A percentile compares a stretch with the other conserved stretches of the same genome.
Evolutionary conservation across 345 rosid species (phyloP).

Genomic region (Moricandia arvensis): DNA sequence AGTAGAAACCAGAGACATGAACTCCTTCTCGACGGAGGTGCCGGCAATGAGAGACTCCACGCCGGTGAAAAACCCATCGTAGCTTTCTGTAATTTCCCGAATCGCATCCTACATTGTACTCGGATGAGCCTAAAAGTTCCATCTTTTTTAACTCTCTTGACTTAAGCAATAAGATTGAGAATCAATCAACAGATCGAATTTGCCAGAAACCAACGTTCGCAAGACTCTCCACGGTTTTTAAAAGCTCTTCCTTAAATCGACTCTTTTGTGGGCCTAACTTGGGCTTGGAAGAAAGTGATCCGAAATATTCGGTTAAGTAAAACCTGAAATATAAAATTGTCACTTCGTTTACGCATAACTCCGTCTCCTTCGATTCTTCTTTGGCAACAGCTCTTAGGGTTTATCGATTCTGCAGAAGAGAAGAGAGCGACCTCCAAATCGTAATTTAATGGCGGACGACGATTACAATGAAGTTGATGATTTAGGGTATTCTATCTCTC

Average conservation of each 20-base stretch:
- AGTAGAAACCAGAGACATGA: slow-evolving; percentile 48
- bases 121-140: slow-evolving; percentile 46
- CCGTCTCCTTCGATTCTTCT: not conserved
- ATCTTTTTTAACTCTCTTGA: too few species aligned
- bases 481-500: slow-evolving; percentile 45
- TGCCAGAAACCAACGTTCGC: slow-evolving; percentile 1
- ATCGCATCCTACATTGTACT: slow-evolving; percentile 53
- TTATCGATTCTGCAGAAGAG: not conserved
- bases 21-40: slow-evolving; percentile 42
- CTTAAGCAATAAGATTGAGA: too few species aligned
- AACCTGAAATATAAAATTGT: too few species aligned
- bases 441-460: slow-evolving; percentile 66
- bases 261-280: not conserved
- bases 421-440: not conserved
- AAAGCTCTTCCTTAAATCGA: slow-evolving; percentile 16
- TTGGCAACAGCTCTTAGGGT: slow-evolving; percentile 27
- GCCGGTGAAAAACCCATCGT: slow-evolving; percentile 57
- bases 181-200: not conserved
- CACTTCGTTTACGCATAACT: too few species aligned
- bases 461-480: slow-evolving; percentile 73
- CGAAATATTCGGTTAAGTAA: not conserved
- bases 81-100: slow-evolving; percentile 56
- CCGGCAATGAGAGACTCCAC: slow-evolving; percentile 55
- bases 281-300: not conserved
- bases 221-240: too few species aligned